Evolutionary conservation across 345 rosid genomes (phyloP).

Genomic region (Nephelium lappaceum): DNA sequence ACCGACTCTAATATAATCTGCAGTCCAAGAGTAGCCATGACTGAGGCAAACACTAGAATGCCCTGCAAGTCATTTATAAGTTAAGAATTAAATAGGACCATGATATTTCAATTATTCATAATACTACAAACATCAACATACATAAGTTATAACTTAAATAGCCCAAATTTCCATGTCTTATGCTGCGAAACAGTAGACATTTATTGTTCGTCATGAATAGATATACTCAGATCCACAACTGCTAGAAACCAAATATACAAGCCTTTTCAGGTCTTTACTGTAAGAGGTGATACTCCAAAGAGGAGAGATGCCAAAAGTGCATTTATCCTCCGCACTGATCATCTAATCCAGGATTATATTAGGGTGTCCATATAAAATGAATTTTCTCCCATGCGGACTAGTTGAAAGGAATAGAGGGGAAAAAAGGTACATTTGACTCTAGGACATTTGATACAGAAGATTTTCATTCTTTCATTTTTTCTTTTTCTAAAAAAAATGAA

Average conservation of each 20-base stretch:
- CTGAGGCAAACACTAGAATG: slow-evolving; percentile 97
- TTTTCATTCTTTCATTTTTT: no score
- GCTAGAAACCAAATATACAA: slow-evolving; percentile 6
- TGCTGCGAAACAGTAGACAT: neutral
- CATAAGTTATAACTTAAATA: neutral
- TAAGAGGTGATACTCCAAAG: neutral
- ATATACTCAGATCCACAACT: neutral
- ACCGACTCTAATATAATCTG: slow-evolving; percentile 94
- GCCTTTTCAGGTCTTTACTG: neutral
- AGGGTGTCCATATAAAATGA: neutral
- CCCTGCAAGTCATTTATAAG: slow-evolving; percentile 57
- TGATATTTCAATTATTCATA: slow-evolving; percentile 1
- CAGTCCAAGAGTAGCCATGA: slow-evolving; percentile 98
- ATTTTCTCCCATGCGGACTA: neutral
- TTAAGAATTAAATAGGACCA: neutral
- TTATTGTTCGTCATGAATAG: neutral
- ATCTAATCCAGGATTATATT: neutral
- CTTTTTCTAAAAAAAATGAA: no score
- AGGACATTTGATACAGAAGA: neutral
- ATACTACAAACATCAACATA: neutral
- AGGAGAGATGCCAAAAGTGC: neutral
- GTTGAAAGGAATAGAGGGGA: neutral
- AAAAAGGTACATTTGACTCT: neutral
- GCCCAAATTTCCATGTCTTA: neutral
- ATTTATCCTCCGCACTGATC: no score